Percentiles rank a stretch among this genome's conserved stretches.
These are phyloP conservation scores for Lodderomyces metapsilosis DNA, from an alignment of 1,139 yeast species.

Conservation along the genomic window DNA sequence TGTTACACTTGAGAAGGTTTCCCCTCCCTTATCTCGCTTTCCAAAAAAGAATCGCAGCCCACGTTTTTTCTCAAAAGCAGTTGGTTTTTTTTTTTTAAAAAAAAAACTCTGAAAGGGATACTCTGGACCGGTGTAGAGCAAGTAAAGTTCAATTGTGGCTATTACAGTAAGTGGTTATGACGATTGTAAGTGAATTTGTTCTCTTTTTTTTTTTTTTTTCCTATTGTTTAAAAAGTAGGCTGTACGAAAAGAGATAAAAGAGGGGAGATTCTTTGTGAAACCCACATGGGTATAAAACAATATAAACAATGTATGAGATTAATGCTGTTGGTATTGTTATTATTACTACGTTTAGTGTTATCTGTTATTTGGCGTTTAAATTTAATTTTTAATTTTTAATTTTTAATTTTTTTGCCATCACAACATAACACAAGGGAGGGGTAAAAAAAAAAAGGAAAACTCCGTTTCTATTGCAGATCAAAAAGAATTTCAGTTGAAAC, in stretches of 20 bases:
- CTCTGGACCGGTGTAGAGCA: neutral
- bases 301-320: no score
- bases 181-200: no score
- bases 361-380: neutral
- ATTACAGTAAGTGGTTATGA: no score
- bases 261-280: neutral
- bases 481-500: no score
- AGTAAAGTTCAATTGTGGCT: neutral
- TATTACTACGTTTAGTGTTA: slow-evolving; percentile 1
- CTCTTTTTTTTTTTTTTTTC: no score
- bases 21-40: no score
- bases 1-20: no score
- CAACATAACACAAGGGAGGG: neutral
- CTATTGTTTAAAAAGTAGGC: neutral
- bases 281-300: neutral
- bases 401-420: slow-evolving; percentile 1
- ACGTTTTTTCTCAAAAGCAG: neutral
- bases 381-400: neutral
- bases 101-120: neutral
- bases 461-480: neutral
- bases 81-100: no score
- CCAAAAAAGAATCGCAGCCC: neutral
- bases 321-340: neutral
- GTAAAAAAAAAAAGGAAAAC: neutral
- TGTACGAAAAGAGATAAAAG: neutral